Evolutionary conservation across 352 stramenopile species (phyloP).

Genomic region (Globisporangium splendens): DNA sequence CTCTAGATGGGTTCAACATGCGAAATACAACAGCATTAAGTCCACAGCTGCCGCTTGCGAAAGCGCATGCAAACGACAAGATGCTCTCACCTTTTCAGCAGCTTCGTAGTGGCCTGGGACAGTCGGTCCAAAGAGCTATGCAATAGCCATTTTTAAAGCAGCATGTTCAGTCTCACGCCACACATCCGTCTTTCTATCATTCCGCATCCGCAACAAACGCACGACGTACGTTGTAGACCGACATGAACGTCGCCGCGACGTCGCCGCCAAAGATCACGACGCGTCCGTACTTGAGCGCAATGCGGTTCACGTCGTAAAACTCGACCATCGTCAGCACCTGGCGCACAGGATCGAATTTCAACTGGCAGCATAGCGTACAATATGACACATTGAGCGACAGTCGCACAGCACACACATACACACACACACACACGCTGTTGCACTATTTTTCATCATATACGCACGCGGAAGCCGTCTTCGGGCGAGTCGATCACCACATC

Average conservation of each 20-base stretch:
- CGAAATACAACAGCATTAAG: not conserved
- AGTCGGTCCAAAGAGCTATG: slow-evolving; percentile 79
- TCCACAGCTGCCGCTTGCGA: not conserved
- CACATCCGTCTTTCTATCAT: not conserved
- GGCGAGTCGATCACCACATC: slow-evolving; percentile 59
- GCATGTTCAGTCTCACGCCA: not conserved
- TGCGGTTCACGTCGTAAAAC: slow-evolving; percentile 76
- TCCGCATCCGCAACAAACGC: not conserved
- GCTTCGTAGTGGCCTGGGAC: slow-evolving; percentile 75
- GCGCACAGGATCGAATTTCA: slow-evolving; percentile 62
- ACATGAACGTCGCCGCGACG: slow-evolving; percentile 82
- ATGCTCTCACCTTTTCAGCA: slow-evolving; percentile 39
- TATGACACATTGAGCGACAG: not conserved
- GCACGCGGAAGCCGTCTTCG: slow-evolving; percentile 68
- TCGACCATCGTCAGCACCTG: slow-evolving; percentile 72
- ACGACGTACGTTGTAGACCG: slow-evolving; percentile 76
- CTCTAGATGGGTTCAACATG: slow-evolving; percentile 23
- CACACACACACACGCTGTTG: not conserved
- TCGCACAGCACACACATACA: not conserved
- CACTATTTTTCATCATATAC: not conserved
- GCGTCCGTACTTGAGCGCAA: slow-evolving; percentile 77
- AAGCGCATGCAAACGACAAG: not conserved
- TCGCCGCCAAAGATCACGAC: slow-evolving; percentile 82
- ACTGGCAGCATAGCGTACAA: slow-evolving; percentile 21
- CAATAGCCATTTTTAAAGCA: not conserved